Conservation (phyloP, 2,329 filamentous ascomycete genomes). For the Blastomyces emzantsi region DNA sequence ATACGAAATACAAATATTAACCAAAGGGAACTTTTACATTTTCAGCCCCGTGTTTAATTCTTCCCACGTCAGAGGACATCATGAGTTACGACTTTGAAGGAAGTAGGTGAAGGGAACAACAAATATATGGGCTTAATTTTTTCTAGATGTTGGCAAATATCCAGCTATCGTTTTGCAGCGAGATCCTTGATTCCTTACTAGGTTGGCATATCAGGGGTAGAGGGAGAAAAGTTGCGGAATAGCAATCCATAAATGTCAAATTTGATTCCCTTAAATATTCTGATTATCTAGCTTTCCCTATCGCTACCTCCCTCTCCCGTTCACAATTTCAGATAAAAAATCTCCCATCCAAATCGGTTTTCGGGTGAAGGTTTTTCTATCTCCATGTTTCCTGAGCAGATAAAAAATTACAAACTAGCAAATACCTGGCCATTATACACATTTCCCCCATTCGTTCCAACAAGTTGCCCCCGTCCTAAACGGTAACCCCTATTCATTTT, state of each 20-base stretch:
- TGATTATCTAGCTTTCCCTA: background rate
- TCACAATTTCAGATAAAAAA: background rate
- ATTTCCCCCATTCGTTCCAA: background rate
- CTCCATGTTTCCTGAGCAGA: background rate
- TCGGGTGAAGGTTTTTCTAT: background rate
- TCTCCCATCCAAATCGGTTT: background rate
- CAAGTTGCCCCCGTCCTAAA: background rate
- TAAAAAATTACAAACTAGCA: background rate
- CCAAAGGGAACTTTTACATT: background rate
- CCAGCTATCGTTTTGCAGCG: no score
- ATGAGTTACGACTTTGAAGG: background rate
- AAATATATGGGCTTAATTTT: no score
- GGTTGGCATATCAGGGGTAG: background rate
- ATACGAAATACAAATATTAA: background rate
- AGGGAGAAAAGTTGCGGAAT: background rate
- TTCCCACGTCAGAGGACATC: background rate
- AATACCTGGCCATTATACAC: background rate
- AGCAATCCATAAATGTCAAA: background rate
- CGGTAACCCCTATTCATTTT: background rate
- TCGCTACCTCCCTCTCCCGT: background rate
- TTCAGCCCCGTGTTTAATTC: background rate
- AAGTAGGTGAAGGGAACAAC: background rate
- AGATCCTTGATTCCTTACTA: no score
- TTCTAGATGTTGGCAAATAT: no score
- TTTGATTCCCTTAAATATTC: background rate